Conservation (phyloP, 352 stramenopile genomes). For the Phytophthora brassicae region DNA sequence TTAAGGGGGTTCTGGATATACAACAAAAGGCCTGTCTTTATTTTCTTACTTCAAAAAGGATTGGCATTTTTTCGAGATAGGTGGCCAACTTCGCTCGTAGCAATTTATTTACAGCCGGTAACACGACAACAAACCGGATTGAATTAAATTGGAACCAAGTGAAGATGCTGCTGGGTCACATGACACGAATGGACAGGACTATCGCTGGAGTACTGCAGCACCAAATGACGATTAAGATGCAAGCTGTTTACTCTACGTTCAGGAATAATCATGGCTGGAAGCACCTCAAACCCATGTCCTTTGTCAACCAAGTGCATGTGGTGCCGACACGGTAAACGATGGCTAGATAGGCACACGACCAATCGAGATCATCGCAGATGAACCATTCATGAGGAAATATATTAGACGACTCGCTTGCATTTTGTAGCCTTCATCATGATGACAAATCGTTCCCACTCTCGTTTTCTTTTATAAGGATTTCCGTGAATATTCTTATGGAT, state of each 20-base stretch:
- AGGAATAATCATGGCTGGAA: neutral
- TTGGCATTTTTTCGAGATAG: slow-evolving; percentile 19
- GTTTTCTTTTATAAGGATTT: no score
- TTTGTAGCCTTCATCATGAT: no score
- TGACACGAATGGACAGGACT: slow-evolving; percentile 11
- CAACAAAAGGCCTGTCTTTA: neutral
- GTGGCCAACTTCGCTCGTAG: slow-evolving; percentile 16
- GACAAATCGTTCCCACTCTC: no score
- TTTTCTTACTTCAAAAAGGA: slow-evolving; percentile 20
- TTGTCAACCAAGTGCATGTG: neutral
- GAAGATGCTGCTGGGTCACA: slow-evolving; percentile 13
- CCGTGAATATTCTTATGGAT: no score
- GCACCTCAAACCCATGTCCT: no score
- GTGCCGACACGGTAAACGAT: no score
- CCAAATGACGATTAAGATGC: slow-evolving; percentile 2
- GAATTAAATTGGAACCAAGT: slow-evolving; percentile 32
- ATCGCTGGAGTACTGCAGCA: slow-evolving; percentile 1
- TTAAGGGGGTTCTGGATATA: neutral
- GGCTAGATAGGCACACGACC: no score
- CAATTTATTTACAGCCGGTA: slow-evolving; percentile 14
- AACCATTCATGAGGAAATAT: no score
- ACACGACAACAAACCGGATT: slow-evolving; percentile 24
- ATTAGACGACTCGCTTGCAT: no score
- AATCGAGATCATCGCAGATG: no score
- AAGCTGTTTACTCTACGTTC: slow-evolving; percentile 10